phyloP scores from a whole-genome alignment of 2,329 filamentous ascomycete genomes.

The Epichloe sp. region DNA sequence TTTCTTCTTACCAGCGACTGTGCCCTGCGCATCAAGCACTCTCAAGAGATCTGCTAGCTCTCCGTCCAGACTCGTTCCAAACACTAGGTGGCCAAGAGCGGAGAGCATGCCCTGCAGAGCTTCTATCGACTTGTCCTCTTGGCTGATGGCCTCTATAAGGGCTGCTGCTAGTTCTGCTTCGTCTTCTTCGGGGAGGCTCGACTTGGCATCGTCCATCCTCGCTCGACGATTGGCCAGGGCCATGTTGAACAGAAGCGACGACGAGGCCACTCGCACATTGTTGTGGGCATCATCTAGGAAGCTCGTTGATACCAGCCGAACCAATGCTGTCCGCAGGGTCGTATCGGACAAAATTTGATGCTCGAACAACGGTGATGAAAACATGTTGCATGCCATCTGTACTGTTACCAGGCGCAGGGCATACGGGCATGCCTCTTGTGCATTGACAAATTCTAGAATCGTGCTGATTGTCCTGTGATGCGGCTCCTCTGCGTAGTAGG shows the following conservation, averaged over 20 bases:
- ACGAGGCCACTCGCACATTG: conserved; percentile 67
- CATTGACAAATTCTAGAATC: conserved; percentile 47
- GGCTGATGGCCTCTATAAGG: conserved; percentile 56
- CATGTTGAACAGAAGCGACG: conserved; percentile 75
- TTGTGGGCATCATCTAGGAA: conserved; percentile 65
- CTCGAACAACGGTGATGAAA: conserved; percentile 59
- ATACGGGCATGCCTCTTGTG: conserved; percentile 53
- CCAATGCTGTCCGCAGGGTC: conserved; percentile 42
- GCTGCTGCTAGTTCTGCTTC: conserved; percentile 75
- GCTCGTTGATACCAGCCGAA: conserved; percentile 59
- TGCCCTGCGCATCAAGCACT: conserved; percentile 60
- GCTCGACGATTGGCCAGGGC: conserved; percentile 55
- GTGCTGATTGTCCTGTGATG: conserved; percentile 48
- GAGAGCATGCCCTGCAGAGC: conserved; percentile 65
- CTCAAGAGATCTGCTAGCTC: conserved; percentile 69
- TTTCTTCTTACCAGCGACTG: conserved; percentile 44
- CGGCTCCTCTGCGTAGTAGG: conserved; percentile 68
- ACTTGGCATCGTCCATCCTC: conserved; percentile 42
- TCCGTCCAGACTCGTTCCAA: conserved; percentile 54
- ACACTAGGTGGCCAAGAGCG: conserved; percentile 63
- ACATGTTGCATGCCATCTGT: conserved; percentile 76
- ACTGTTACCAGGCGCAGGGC: conserved; percentile 70
- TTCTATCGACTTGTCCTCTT: conserved; percentile 50
- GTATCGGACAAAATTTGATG: conserved; percentile 44
- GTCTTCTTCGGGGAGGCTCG: conserved; percentile 51